These are phyloP conservation scores for Deinandra increscens DNA, from an alignment of 129 eudicot species.

Conservation along the genomic window DNA sequence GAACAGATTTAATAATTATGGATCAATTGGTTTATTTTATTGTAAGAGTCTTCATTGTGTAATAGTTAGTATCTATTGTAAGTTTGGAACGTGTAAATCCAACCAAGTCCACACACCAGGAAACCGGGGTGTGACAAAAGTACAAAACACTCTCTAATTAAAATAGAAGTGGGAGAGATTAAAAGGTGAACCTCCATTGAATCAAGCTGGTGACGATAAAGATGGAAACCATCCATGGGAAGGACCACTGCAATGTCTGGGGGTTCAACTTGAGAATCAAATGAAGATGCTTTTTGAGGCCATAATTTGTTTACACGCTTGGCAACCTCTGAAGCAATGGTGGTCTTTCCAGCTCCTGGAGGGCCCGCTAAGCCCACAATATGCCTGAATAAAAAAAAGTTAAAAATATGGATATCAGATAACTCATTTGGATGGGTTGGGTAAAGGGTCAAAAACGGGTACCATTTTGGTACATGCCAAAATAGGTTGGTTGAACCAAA, in stretches of 20 bases:
- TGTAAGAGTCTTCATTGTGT: no score
- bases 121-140: no score
- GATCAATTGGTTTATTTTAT: no score
- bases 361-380: conserved; percentile 95
- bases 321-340: conserved; percentile 78
- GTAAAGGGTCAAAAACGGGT: not conserved
- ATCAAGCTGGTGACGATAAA: conserved; percentile 82
- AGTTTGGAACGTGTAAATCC: no score
- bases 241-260: conserved; percentile 78
- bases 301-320: conserved; percentile 71
- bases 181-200: conserved; percentile 67
- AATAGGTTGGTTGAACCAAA: not conserved
- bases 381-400: conserved; percentile 52
- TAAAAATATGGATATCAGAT: conserved; percentile 20
- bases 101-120: no score
- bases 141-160: conserved; percentile 7
- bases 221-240: conserved; percentile 98
- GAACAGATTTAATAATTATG: no score
- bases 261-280: conserved; percentile 69
- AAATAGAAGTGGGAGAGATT: conserved; percentile 10
- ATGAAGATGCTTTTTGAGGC: conserved; percentile 62
- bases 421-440: not conserved
- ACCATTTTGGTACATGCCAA: not conserved
- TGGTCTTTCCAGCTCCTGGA: conserved; percentile 99
- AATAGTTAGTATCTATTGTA: no score